Evolutionary conservation across 2,329 filamentous ascomycete genomes (phyloP).

Genomic region (Xylaria sp.): DNA sequence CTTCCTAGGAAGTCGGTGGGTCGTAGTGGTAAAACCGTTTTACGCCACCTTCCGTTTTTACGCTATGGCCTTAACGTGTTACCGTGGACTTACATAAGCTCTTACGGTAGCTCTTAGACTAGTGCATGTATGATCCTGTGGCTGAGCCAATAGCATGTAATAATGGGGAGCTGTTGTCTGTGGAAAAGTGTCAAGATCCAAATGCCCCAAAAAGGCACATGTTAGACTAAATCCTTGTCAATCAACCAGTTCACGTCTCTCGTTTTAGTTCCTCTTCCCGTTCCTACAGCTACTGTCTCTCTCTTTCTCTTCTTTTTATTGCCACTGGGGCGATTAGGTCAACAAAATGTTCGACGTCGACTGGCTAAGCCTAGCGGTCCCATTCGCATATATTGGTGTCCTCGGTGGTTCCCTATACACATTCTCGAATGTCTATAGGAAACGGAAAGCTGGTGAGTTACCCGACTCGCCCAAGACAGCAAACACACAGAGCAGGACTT

Average conservation of each 20-base stretch:
- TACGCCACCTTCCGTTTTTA: no score
- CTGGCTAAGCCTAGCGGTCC: constrained; percentile 87
- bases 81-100: not conserved
- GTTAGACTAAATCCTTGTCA: not conserved
- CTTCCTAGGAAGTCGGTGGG: no score
- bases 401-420: constrained; percentile 89
- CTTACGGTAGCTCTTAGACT: not conserved
- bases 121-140: constrained; percentile 1
- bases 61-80: no score
- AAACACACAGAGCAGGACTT: not conserved
- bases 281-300: constrained; percentile 21
- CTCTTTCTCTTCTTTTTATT: constrained; percentile 23
- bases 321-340: constrained; percentile 7
- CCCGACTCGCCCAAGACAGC: constrained; percentile 17
- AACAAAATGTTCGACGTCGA: constrained; percentile 67
- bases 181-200: constrained; percentile 51
- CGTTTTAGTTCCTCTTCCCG: constrained; percentile 16
- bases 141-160: constrained; percentile 13
- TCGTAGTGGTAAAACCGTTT: no score
- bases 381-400: constrained; percentile 88
- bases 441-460: constrained; percentile 82
- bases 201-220: constrained; percentile 35
- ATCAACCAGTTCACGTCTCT: constrained; percentile 26
- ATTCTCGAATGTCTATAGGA: constrained; percentile 93
- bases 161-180: constrained; percentile 23